Conservation (phyloP, 306 rosid species). For the Bauhinia variegata region DNA sequence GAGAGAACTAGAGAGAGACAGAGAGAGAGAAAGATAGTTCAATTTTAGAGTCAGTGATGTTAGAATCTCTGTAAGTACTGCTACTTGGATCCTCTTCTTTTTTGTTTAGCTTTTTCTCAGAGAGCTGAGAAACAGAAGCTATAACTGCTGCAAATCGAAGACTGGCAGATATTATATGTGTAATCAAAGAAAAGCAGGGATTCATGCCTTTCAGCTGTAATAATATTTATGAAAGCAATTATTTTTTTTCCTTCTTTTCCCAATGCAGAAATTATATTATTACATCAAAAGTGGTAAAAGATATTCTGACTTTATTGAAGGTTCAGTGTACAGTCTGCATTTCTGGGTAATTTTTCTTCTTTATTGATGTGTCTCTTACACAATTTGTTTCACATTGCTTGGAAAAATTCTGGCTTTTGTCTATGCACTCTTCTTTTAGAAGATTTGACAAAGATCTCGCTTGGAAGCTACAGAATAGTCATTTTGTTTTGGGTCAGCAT, state of each 20-base stretch:
- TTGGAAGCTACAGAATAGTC: constrained; percentile 23
- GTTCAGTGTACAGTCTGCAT: constrained; percentile 28
- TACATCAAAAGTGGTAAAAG: constrained; percentile 33
- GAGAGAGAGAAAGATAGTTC: constrained; percentile 6
- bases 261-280: constrained; percentile 28
- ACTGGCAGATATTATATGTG: constrained; percentile 35
- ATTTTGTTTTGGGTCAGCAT: background rate
- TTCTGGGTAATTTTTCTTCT: constrained; percentile 31
- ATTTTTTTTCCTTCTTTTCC: background rate
- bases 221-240: constrained; percentile 14
- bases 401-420: constrained; percentile 25
- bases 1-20: constrained; percentile 17
- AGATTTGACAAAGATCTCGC: constrained; percentile 29
- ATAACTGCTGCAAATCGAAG: background rate
- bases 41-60: constrained; percentile 19
- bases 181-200: constrained; percentile 30
- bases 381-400: constrained; percentile 6
- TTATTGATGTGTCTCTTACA: constrained; percentile 1
- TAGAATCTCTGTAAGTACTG: constrained; percentile 34
- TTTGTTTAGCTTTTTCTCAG: constrained; percentile 18
- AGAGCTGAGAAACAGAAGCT: constrained; percentile 32
- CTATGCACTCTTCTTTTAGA: background rate
- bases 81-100: constrained; percentile 27
- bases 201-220: constrained; percentile 40
- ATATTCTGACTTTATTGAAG: constrained; percentile 37